Evolutionary conservation across 306 rosid genomes (phyloP).

Genomic region (Erythrophleum fordii): DNA sequence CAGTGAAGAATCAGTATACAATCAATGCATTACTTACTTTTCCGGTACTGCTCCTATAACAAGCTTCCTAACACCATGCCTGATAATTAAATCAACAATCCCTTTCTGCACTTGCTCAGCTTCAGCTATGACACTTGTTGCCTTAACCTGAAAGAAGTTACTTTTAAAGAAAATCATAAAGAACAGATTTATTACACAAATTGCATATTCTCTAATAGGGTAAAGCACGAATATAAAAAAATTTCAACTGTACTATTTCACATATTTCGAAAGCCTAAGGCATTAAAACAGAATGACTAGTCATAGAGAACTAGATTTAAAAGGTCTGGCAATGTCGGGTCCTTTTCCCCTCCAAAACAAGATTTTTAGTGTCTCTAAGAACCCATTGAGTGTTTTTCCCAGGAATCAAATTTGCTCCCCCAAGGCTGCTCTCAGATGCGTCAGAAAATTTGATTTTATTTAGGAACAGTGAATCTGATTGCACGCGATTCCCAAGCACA

Average conservation of each 20-base stretch:
- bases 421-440: not conserved
- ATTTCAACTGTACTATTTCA: not conserved
- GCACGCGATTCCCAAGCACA: not conserved
- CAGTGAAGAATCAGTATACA: constrained; percentile 12
- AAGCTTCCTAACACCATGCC: constrained; percentile 68
- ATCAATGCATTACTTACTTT: constrained; percentile 59
- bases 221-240: not conserved
- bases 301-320: not conserved
- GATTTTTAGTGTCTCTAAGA: not conserved
- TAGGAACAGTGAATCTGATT: not conserved
- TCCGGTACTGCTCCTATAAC: constrained; percentile 75
- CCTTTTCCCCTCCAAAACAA: not conserved
- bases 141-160: constrained; percentile 62
- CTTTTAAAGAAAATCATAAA: constrained; percentile 23
- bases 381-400: not conserved
- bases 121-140: constrained; percentile 57
- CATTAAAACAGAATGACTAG: constrained; percentile 24
- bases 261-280: not conserved
- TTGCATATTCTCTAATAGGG: not conserved
- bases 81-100: constrained; percentile 68
- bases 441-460: not conserved
- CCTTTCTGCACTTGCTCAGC: constrained; percentile 73
- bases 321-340: not conserved
- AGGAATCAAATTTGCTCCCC: not conserved
- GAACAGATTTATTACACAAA: not conserved